Conservation (phyloP, 371 early-diverging fungal genomes). For the Funneliformis caledonium region DNA sequence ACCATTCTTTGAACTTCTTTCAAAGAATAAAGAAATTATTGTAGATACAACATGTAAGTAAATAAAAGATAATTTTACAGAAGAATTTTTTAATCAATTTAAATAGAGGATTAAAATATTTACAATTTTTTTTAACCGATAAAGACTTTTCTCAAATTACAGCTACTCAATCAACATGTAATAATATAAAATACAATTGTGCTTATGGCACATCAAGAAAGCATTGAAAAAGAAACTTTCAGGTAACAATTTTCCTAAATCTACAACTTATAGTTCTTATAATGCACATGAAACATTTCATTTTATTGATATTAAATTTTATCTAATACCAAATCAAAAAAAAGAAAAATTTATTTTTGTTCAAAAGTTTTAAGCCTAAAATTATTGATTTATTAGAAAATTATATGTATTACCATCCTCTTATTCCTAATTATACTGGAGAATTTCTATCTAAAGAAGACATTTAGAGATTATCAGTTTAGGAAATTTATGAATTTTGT, state of each 20-base stretch:
- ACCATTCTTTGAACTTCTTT: neutral
- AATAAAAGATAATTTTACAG: too few relatives aligned
- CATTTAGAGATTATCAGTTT: too few relatives aligned
- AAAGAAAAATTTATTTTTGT: conserved; percentile 1
- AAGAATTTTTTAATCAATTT: too few relatives aligned
- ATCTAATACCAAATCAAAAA: neutral
- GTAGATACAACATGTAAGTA: neutral
- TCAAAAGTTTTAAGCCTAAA: neutral
- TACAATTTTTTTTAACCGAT: neutral
- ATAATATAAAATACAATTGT: neutral
- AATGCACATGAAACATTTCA: neutral
- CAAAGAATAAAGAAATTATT: neutral
- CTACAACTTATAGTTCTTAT: neutral
- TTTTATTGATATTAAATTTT: neutral
- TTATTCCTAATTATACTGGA: too few relatives aligned
- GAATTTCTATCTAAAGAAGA: too few relatives aligned
- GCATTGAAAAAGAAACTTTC: neutral
- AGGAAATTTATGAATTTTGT: too few relatives aligned
- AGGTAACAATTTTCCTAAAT: neutral
- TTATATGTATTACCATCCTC: too few relatives aligned
- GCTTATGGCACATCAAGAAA: neutral
- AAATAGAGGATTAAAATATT: too few relatives aligned
- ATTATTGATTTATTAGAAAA: too few relatives aligned
- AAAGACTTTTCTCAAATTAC: neutral
- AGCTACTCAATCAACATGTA: neutral